Base-by-base conservation (phyloP, 331 rosid genomes). In the Erythrophleum ivorense region DNA sequence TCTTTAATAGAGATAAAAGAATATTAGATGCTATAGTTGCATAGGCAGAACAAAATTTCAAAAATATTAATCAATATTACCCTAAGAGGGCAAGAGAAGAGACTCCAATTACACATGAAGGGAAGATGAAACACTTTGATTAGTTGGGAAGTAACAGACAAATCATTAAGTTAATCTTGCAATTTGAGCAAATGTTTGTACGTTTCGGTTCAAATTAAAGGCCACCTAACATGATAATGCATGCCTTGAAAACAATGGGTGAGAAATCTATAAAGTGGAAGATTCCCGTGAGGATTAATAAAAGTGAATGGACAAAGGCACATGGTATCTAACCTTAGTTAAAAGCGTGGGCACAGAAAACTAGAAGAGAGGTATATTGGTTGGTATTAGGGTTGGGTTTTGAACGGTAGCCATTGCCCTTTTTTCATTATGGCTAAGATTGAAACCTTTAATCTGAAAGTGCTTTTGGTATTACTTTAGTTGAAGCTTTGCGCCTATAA, bases 231-330 rank as follows among this genome's bases (percentile, higher is more conserved):
- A 76, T 77, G 46, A 79, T 65, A 77, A 86, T 72, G 45, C 80
- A 86, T 65, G 31, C 78, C 79, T 66, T 48, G 59, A 43, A 64
- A 78, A 68, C 13, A 43, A 68, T 59, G 71, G n/a, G 58, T 34
- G 57, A 18, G 15, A 34, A 58, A 75, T 8, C 49, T n/a, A 54
- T 62, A 81, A 85, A 78, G 88, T 50, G 66, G 21, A 79, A 82
- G 89, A 87, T 90, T 87, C 92, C 88, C 85, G 18, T 64, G 76
- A 79, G 84, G 80, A 78, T 64, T 80, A 71, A 29, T 40, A 59
- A 85, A 71, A 67, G 76, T 45, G 58, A 45, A 48, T 74, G 73
- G 88, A 81, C 86, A 86, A 71, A 73, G 79, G 72, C 88, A 89
- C 88, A 86, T 84, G 90, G 66, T 43, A 64, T 78, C 57, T 79